Evolutionary conservation across 768 basidiomycete genomes (phyloP).

Genomic region (Hypholoma sublateritium): DNA sequence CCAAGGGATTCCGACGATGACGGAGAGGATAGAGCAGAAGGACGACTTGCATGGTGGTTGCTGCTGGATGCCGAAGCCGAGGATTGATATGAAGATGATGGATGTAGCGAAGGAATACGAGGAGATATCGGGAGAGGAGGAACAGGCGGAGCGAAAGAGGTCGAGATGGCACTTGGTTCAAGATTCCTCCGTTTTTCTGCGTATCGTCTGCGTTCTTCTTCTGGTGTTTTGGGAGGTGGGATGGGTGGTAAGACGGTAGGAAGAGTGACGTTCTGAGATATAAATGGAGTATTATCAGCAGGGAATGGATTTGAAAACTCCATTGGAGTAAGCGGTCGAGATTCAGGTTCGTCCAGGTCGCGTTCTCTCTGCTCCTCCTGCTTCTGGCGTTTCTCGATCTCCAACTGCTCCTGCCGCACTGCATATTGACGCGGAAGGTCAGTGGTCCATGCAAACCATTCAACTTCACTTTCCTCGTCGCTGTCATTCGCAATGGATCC

Average conservation of each 20-base stretch:
- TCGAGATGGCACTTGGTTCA: conserved; percentile 16
- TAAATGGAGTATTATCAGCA: conserved; percentile 1
- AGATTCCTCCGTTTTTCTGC: conserved; percentile 11
- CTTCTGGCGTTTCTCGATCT: not conserved
- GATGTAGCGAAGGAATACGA: not conserved
- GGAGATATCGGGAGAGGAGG: not conserved
- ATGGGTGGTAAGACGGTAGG: not conserved
- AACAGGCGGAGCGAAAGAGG: not conserved
- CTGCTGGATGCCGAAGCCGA: too few species aligned
- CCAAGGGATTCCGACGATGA: conserved; percentile 11
- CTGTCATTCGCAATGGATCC: conserved; percentile 28
- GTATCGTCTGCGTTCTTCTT: conserved; percentile 16
- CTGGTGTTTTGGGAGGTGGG: conserved; percentile 10
- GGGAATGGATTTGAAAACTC: conserved; percentile 12
- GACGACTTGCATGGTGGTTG: not conserved
- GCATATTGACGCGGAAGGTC: conserved; percentile 44
- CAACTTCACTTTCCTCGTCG: conserved; percentile 49
- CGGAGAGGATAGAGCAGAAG: conserved; percentile 5
- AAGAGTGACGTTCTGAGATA: not conserved
- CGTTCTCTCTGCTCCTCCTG: conserved; percentile 15
- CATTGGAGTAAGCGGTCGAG: conserved; percentile 11
- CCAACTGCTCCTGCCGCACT: not conserved
- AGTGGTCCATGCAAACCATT: conserved; percentile 69
- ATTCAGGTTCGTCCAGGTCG: not conserved
- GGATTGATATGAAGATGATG: not conserved